A percentile compares a stretch with the other conserved stretches of the same genome.
Conservation (phyloP, 2,329 filamentous ascomycete genomes). For the Drechslerella coelobrocha region DNA sequence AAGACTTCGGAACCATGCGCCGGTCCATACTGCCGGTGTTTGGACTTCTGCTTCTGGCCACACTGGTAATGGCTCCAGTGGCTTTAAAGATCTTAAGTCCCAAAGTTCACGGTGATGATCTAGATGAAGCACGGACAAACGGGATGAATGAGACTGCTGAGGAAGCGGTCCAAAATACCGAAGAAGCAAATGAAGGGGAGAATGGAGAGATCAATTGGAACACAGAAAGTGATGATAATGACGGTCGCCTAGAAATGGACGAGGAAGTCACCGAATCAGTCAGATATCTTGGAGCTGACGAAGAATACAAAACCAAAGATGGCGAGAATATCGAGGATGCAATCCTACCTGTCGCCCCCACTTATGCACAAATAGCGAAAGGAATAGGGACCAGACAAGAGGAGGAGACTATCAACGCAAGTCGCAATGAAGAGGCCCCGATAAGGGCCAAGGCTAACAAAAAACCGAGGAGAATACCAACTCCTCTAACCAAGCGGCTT, state of each 20-base stretch:
- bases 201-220: neutral
- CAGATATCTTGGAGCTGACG: too few relatives aligned
- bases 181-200: neutral
- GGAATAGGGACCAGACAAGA: neutral
- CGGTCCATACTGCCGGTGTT: neutral
- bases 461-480: neutral
- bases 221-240: neutral
- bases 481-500: slow-evolving; percentile 1
- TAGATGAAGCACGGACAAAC: neutral
- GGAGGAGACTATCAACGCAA: too few relatives aligned
- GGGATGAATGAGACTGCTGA: neutral
- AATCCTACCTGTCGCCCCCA: too few relatives aligned
- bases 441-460: neutral
- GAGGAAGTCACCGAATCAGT: neutral
- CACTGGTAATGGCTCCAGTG: neutral
- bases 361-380: too few relatives aligned
- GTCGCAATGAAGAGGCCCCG: neutral
- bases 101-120: neutral
- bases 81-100: too few relatives aligned
- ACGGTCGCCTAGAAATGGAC: neutral
- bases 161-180: neutral
- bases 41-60: neutral
- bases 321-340: too few relatives aligned
- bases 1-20: neutral
- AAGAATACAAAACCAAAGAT: too few relatives aligned